Base-by-base conservation (phyloP, 495 filamentous ascomycete genomes). In the Penicillium maclennaniae region DNA sequence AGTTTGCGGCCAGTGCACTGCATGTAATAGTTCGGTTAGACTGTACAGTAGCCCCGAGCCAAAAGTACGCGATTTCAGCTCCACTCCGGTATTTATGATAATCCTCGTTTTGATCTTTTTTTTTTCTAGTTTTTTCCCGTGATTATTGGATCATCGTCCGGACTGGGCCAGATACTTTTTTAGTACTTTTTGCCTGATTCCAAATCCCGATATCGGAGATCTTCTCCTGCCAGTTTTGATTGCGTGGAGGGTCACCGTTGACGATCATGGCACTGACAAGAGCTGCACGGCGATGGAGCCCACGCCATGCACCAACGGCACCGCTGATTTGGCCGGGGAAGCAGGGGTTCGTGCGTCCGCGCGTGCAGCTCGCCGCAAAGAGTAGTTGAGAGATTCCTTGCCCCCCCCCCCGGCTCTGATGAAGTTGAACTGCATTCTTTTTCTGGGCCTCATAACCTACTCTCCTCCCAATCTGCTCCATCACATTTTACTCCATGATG, bases 311-410 rank as follows among this genome's bases (percentile, higher is more conserved):
- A 21, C 40, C 45, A 47, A 10, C 37, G 31, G 14, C 9, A 19
- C 20, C 43, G 26, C 49, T 70, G 63, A 75, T 75, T 72, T 62
- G 70, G 31, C 59, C 71, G 71, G 68, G 71, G 71, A 70, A 70
- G 58, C 63, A 69, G 61, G 70, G 67, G 65, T 58, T 51, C 54
- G 49, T 58, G 49, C 55, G 54, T 59, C 70, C 70, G 69, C 63
- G 56, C 54, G 60, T 56, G 56, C 71, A 70, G 43, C 62, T 71
- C 71, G 71, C 69, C 67, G 63, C 49, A 75, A 70, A 69, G 54
- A 70, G 71, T 51, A 74, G 53, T 65, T 58, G 60, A 58, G 47
- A 59, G 58, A 65, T 60, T 61, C 58, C 55, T 60, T 54, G 60
- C 42, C 63, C 55, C 47, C 49, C 42, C 63, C 55, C 47, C 49